phyloP scores from a whole-genome alignment of 306 rosid genomes.

The Canavalia gladiata region DNA sequence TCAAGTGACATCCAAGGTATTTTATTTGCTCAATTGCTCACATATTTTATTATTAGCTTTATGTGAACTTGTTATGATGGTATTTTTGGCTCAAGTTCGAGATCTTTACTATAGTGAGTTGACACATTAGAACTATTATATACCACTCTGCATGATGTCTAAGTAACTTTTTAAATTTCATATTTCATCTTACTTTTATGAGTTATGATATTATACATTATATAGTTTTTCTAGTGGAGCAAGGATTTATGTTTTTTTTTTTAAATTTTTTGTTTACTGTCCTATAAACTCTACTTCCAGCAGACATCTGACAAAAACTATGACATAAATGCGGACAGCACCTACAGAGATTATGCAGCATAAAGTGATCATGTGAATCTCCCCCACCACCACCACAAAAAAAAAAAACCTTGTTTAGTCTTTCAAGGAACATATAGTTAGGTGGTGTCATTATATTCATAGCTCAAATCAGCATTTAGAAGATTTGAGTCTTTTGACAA shows the following conservation, averaged over 20 bases:
- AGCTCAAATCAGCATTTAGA: conserved; percentile 4
- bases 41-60: conserved; percentile 31
- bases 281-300: background rate
- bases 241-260: background rate
- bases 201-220: background rate
- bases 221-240: background rate
- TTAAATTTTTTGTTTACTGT: background rate
- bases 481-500: background rate
- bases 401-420: too few relatives aligned
- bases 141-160: background rate
- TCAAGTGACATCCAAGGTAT: conserved; percentile 64
- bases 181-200: background rate
- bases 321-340: background rate
- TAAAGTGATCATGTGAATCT: too few relatives aligned
- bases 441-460: background rate
- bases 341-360: background rate
- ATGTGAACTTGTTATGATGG: conserved; percentile 2
- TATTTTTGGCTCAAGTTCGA: conserved; percentile 20
- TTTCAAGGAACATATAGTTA: conserved; percentile 7
- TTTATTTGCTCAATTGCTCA: conserved; percentile 25
- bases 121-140: conserved; percentile 12
- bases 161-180: background rate
- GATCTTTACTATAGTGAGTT: conserved; percentile 9
- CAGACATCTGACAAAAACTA: background rate
- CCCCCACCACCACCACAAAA: too few relatives aligned